Evolutionary conservation across 805 yeast genomes (phyloP).

Genomic region (Clavispora vitiphila): DNA sequence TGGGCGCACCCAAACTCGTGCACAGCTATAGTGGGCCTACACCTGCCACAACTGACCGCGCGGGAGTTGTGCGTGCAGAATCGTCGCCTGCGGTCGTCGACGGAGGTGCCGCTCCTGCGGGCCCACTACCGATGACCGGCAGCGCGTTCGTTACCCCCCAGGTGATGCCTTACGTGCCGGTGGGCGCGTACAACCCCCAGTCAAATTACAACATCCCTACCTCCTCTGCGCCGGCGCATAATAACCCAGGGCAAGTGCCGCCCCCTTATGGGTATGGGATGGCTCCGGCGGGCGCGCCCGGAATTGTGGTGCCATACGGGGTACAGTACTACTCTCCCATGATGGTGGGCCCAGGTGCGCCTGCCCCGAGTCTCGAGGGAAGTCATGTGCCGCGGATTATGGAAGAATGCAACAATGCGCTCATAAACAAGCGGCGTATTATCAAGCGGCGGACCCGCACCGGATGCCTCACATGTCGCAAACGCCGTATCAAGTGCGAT

Average conservation of each 20-base stretch:
- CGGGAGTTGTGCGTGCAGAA: neutral
- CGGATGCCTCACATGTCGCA: slow-evolving; percentile 71
- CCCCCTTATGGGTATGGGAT: neutral
- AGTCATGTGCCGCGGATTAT: neutral
- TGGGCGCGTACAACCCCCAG: neutral
- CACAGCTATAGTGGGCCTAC: neutral
- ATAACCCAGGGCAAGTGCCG: neutral
- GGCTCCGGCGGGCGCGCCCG: neutral
- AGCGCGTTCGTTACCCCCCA: neutral
- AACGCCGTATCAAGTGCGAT: slow-evolving; percentile 70
- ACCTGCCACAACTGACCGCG: neutral
- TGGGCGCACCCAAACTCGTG: neutral
- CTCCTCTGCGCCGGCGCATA: neutral
- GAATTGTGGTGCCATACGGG: slow-evolving; percentile 1
- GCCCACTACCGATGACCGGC: neutral
- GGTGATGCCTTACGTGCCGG: neutral
- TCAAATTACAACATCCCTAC: neutral
- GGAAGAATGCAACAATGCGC: slow-evolving; percentile 24
- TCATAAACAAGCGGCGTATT: slow-evolving; percentile 35
- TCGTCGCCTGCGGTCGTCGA: neutral
- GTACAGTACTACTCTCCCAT: slow-evolving; percentile 1
- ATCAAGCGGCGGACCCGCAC: slow-evolving; percentile 64
- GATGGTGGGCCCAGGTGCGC: slow-evolving; percentile 1
- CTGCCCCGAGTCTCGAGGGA: neutral
- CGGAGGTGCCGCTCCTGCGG: neutral